phyloP scores from a whole-genome alignment of 768 basidiomycete species.

The Boletus subcaerulescens region DNA sequence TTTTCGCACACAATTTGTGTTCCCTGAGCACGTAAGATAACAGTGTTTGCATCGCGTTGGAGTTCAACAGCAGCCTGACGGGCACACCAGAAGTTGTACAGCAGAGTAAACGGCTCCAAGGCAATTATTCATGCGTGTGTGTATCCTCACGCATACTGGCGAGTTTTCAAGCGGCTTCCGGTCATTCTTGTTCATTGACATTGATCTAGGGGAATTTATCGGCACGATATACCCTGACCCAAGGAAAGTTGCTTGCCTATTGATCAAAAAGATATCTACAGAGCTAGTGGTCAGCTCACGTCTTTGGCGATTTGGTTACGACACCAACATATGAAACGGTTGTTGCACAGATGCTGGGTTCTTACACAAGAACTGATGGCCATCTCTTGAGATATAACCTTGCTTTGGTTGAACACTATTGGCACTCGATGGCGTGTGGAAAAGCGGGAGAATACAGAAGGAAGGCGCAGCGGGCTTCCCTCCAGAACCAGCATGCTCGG shows the following conservation, averaged over 20 bases:
- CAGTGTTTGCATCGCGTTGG: constrained; percentile 52
- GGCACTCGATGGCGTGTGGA: constrained; percentile 40
- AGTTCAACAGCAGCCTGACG: constrained; percentile 37
- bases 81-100: constrained; percentile 55
- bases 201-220: constrained; percentile 36
- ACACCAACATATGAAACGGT: constrained; percentile 56
- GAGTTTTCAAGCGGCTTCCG: constrained; percentile 39
- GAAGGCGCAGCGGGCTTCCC: constrained; percentile 44
- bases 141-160: constrained; percentile 33
- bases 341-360: constrained; percentile 49
- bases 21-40: constrained; percentile 43
- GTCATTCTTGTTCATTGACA: constrained; percentile 46
- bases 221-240: neutral
- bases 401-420: constrained; percentile 22
- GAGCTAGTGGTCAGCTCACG: neutral
- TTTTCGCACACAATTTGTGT: constrained; percentile 34
- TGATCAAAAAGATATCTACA: constrained; percentile 22
- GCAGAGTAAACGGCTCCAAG: constrained; percentile 57
- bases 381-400: constrained; percentile 54
- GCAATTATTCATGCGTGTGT: constrained; percentile 40
- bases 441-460: constrained; percentile 52
- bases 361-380: constrained; percentile 51
- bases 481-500: constrained; percentile 44
- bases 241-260: constrained; percentile 7
- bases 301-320: no score